Base-by-base conservation (phyloP, 2,329 filamentous ascomycete species). In the Arthrinium phaeospermum region DNA sequence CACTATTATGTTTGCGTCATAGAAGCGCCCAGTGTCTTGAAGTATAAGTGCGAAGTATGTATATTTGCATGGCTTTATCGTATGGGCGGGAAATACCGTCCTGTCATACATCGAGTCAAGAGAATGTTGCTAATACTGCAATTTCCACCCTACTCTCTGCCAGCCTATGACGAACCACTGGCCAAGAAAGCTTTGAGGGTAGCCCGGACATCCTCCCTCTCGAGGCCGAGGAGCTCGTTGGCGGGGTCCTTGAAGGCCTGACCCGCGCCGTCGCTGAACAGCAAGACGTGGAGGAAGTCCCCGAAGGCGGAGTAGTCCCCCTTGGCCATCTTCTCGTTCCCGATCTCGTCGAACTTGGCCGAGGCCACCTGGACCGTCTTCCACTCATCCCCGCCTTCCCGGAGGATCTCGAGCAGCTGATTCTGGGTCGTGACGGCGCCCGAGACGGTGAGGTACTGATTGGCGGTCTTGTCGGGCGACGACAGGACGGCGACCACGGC, bases 381-480 rank as follows among this genome's bases (percentile, higher is more conserved):
- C 84, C 86, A 91, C 10, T 41, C 37, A 73, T 81, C 77, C 57
- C 57, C 57, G 2, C 85, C 86, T 72, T 86, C 85, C 79, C 93
- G 88, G 2, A 88, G 80, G 0, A 85, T 78, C 16, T 81, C 79
- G 1, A 92, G 77, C 1, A 93, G 80, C 74, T 92, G 84, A 24
- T 88, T 88, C 79, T 92, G 90, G 1, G 87, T 86, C 0, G 87
- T 85, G 44, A 86, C 86, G 75, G 91, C 89, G 0, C 87, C 90
- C 3, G 88, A 86, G 22, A 92, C 81, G 69, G 85, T 85, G 44
- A 93, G 79, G 78, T 90, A 89, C 73, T 87, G 84, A 78, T 92
- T 92, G 47, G 83, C 85, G 0, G 89, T 91, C 72, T 85, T 80
- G 1, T 85, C 83, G 0, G 86, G 83, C 51, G 80, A 84, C 76